Percentiles rank a stretch among this genome's conserved stretches.
phyloP scores from a whole-genome alignment of 1,139 yeast genomes.

The Taphrina confusa region DNA sequence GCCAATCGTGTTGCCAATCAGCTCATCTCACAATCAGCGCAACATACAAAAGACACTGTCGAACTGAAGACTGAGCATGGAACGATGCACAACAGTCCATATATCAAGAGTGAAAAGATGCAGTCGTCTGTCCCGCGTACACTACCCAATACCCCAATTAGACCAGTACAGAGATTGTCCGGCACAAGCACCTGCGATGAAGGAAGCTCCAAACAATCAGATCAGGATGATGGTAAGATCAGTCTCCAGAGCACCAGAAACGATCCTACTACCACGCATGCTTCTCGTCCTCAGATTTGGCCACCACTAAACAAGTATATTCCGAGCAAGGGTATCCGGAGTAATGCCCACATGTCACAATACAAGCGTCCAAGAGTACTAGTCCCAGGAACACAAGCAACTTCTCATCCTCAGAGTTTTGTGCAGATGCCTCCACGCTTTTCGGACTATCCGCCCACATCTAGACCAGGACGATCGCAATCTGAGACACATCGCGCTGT shows the following conservation, averaged over 20 bases:
- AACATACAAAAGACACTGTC: not conserved
- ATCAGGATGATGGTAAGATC: too few relatives aligned
- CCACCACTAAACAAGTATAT: not conserved
- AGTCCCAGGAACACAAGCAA: not conserved
- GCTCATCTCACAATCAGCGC: too few relatives aligned
- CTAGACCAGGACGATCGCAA: not conserved
- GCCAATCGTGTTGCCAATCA: too few relatives aligned
- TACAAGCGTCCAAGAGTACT: not conserved
- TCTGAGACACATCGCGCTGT: not conserved
- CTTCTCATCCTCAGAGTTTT: not conserved
- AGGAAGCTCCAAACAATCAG: too few relatives aligned
- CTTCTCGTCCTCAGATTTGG: not conserved
- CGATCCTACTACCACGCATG: too few relatives aligned
- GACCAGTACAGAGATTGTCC: too few relatives aligned
- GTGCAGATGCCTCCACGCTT: not conserved
- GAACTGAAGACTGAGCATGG: not conserved
- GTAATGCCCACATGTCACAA: conserved; percentile 2
- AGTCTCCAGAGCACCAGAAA: too few relatives aligned
- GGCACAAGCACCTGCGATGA: too few relatives aligned
- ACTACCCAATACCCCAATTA: too few relatives aligned
- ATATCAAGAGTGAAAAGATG: not conserved
- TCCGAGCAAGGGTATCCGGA: not conserved
- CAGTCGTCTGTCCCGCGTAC: not conserved
- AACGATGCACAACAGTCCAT: not conserved
- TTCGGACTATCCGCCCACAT: not conserved